Base-by-base conservation (phyloP, 1,139 yeast genomes). In the Ogataea hybrid region DNA sequence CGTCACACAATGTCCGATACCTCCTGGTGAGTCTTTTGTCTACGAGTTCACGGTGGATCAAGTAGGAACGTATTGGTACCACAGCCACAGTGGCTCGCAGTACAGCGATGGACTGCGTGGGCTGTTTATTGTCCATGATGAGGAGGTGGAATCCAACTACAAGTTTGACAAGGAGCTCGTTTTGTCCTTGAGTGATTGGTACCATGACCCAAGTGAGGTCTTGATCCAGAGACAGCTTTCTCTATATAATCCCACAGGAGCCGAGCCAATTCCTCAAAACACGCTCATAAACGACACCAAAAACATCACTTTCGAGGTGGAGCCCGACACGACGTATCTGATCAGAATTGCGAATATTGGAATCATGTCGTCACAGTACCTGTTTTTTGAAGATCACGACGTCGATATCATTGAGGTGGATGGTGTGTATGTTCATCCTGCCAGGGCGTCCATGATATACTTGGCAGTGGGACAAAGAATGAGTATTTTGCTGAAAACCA, bases 41-140 rank as follows among this genome's bases (percentile, higher is more conserved):
- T 84, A 84, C 62, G 83, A 77, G 59, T 84, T 84, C 57, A 75
- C 79, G 3, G 81, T 82, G 25, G 73, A 76, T 43, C 90, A 84
- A 63, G 76, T 73, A 6, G 94, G 94, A 36, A 77, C 88, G 10
- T 84, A 70, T 62, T 84, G 92, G 94, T 84, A 84, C 63, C 94
- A 84, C 60, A 80, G 89, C n/a, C 94, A 84, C 58, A 74, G 85
- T 37, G 79, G 82, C 0, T 73, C 87, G 29, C 92, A 84, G 62
- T 82, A 81, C 53, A 81, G 85, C 51, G 94, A 84, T 59, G 94
- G 94, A 32, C 66, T 84, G 62, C 73, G 94, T 59, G 89, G 82
- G 11, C 69, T 82, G 35, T 74, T 84, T 49, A 71, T 84, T 32
- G 72, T 84, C 45, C 89, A 83, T 52, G 87, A 81, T 50, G 48